Evolutionary conservation across 441 rosid species (phyloP).

Genomic region (Pelargonium cotyledonis): DNA sequence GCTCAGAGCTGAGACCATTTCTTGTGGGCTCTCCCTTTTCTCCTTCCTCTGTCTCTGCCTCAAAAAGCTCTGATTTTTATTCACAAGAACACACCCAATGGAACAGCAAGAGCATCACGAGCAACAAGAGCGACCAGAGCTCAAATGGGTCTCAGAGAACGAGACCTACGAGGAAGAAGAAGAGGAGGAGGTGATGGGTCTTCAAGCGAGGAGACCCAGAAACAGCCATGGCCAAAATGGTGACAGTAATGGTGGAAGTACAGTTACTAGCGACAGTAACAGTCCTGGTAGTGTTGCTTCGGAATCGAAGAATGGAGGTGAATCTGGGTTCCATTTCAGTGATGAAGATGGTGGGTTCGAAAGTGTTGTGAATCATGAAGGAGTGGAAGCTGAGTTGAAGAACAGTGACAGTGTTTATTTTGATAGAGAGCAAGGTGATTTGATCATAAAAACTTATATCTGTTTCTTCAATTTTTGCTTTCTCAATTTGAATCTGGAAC

Average conservation of each 20-base stretch:
- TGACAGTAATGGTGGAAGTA: background rate
- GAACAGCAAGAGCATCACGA: no score
- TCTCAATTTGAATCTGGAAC: background rate
- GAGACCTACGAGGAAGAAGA: slow-evolving; percentile 13
- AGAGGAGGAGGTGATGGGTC: slow-evolving; percentile 21
- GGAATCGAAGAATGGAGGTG: background rate
- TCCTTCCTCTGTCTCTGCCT: no score
- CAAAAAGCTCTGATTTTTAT: no score
- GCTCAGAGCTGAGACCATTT: no score
- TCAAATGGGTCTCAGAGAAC: slow-evolving; percentile 3
- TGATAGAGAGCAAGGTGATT: slow-evolving; percentile 29
- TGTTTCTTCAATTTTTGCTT: background rate
- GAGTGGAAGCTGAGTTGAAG: background rate
- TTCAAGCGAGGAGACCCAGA: slow-evolving; percentile 9
- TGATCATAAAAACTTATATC: background rate
- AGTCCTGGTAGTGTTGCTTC: background rate
- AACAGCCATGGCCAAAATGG: slow-evolving; percentile 10
- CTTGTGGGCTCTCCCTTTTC: no score
- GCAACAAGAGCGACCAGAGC: background rate
- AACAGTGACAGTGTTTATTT: slow-evolving; percentile 28
- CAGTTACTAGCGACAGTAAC: background rate
- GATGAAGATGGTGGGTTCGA: slow-evolving; percentile 5
- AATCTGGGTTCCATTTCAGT: slow-evolving; percentile 1
- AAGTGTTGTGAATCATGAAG: background rate
- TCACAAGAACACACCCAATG: no score